Evolutionary conservation across 2,329 filamentous ascomycete genomes (phyloP), one percentile per base, ranked within the genome.

Genomic region (Pseudocercospora macadamiae): DNA sequence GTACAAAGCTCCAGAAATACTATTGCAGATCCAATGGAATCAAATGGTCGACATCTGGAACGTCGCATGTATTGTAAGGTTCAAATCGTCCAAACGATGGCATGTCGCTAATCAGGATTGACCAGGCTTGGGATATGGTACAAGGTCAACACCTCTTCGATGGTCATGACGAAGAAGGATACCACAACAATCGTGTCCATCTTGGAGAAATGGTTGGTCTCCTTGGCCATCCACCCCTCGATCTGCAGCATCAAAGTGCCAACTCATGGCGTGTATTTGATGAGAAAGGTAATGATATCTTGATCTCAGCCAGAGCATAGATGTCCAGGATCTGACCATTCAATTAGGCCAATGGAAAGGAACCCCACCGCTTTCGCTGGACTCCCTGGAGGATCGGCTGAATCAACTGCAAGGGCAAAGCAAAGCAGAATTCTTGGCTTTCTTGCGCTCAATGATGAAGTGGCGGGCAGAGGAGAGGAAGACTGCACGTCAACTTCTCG

Each of bases 391-490:
- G 51, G 34, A 54, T 4, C 32, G 39, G 10, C 14, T 45, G 39
- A 47, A 16, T 39, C 52, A 47, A 36, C 16, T 55, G 14, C 10
- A 7, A n/a, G 52, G 52, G 16, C 37, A 47, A 7, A 55, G 39
- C 39, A 76, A 75, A 61, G 69, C 66, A 25, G 19, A 57, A 8
- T 77, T 76, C 60, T 34, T 77, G 2, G 37, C 32, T 19, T 76
- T 78, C 54, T 66, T 76, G 34, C 62, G 64, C 51, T 68, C 65
- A 4, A 77, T 77, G 74, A 60, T 78, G 12, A 66, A 67, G 51
- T 78, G 75, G 75, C 51, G 70, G 23, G 74, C 74, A 14, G 74
- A 77, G 62, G 71, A 76, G 30, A 68, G 75, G 34, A 69, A 61
- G 52, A 71, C 72, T 3, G 74, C 76, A 14, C 69, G 62, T 53